Percentiles rank a stretch among this genome's conserved stretches.
Evolutionary conservation across 1,139 yeast genomes (phyloP).

Genomic region (Geotrichum macrosporum): DNA sequence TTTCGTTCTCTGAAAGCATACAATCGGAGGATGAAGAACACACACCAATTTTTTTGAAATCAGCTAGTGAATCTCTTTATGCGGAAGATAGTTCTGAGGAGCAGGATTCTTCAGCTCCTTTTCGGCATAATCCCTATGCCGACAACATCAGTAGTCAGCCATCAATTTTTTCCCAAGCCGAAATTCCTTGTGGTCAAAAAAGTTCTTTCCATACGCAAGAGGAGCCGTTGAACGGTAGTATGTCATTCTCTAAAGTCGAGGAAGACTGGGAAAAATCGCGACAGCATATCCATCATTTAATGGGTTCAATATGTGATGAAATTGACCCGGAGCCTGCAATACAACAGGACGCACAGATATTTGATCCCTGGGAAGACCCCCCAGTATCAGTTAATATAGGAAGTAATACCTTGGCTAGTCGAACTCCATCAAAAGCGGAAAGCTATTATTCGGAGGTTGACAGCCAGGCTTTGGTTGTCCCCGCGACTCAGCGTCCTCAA

Average conservation of each 20-base stretch:
- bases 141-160: not conserved
- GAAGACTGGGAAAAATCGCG: conserved; percentile 9
- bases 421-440: not conserved
- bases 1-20: not conserved
- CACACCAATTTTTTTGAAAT: not conserved
- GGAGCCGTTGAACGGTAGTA: not conserved
- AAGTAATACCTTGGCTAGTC: not conserved
- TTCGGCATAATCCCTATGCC: not conserved
- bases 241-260: not conserved
- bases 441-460: conserved; percentile 1
- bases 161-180: not conserved
- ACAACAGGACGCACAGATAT: not conserved
- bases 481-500: conserved; percentile 6
- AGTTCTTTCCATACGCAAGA: not conserved
- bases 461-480: conserved; percentile 1
- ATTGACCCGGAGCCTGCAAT: conserved; percentile 2
- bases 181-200: conserved; percentile 11
- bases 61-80: not conserved
- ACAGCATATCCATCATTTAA: conserved; percentile 5
- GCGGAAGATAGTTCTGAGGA: not conserved
- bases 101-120: not conserved
- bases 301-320: conserved; percentile 16
- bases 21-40: not conserved
- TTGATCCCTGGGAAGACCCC: conserved; percentile 1
- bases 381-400: not conserved